These are phyloP conservation scores for Cercospora berteroae DNA, from an alignment of 2,329 filamentous ascomycete species.

Conservation along the genomic window DNA sequence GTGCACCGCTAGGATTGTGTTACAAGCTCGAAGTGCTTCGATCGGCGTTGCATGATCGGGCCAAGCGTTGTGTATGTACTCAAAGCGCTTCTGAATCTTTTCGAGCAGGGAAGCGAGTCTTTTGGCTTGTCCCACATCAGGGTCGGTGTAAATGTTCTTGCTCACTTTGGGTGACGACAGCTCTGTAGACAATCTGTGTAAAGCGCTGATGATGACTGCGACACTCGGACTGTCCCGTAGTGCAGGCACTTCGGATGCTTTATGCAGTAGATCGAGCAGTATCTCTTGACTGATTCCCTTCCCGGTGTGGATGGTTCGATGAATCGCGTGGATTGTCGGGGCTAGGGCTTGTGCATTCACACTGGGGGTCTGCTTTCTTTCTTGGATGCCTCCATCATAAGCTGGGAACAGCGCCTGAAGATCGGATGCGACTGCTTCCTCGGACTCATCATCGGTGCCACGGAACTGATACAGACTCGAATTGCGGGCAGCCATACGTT, in stretches of 20 bases:
- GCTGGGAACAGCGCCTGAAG: constrained; percentile 79
- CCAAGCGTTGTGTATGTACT: constrained; percentile 62
- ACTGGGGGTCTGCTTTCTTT: not conserved
- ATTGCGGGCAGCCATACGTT: constrained; percentile 69
- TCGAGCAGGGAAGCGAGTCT: constrained; percentile 69
- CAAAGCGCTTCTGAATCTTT: constrained; percentile 69
- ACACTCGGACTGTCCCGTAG: constrained; percentile 8
- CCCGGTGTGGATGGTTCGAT: constrained; percentile 22
- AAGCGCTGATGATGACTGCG: not conserved
- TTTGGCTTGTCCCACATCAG: constrained; percentile 72
- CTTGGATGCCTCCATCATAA: constrained; percentile 57
- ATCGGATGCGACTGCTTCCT: constrained; percentile 70
- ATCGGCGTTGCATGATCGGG: constrained; percentile 74
- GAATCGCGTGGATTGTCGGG: constrained; percentile 25
- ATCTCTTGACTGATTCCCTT: constrained; percentile 6
- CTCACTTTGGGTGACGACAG: constrained; percentile 5
- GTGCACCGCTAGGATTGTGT: constrained; percentile 70
- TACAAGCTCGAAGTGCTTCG: constrained; percentile 74
- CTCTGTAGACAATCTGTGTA: constrained; percentile 7
- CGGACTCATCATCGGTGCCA: constrained; percentile 72
- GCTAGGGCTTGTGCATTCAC: constrained; percentile 27
- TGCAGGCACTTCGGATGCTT: constrained; percentile 8
- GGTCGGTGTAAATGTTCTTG: constrained; percentile 79
- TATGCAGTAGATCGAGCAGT: constrained; percentile 24
- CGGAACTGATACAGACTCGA: constrained; percentile 80